Base-by-base conservation (phyloP, 2,329 filamentous ascomycete species). In the Microdochium trichocladiopsis region DNA sequence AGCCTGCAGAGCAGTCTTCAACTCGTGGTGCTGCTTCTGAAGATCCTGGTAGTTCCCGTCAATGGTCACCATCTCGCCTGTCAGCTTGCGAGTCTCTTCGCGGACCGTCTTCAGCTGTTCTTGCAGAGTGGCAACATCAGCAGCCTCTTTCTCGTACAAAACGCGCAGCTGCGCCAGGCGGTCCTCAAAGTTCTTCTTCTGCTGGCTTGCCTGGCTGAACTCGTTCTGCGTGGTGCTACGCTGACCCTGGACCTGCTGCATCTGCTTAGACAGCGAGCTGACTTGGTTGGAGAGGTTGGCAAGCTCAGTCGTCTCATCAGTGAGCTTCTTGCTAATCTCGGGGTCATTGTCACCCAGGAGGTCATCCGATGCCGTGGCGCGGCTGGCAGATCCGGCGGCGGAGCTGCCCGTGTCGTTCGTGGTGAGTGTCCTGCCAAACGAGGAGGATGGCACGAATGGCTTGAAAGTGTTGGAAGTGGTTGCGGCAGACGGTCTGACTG, bases 281-380 rank as follows among this genome's bases (percentile, higher is more conserved):
- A 99, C 90, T 68, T 97, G 94, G 67, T 95, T 97, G 1, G 93
- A 96, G 60, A 99, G 78, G 65, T 99, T 97, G 50, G 92, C 94
- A 53, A 99, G 78, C 67, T 99, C 94, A 0, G 88, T 87, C 2
- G 92, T 94, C 65, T 99, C 94, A 57, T 85, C 87, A 1, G 88
- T 94, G 24, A 97, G 75, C 66, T 88, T 95, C 68, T 88, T 94
- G 70, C 86, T 93, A 52, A 92, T 84, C 63, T 95, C 91, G 1
- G 88, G 87, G 58, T 97, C 93, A 58, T 86, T 87, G 60, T 96
- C 92, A 16, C 89, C 90, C n/a, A 99, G 78, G 8, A 97, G 78
- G 67, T 97, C 94, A 61, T 96, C 91, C 50, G 80, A 75, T 31
- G 70, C 69, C 45, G 63, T 69, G 57, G 63, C 72, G 43, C 59